These are phyloP conservation scores for Emmonsiellopsis sp. DNA, from an alignment of 2,329 filamentous ascomycete genomes.

Conservation along the genomic window DNA sequence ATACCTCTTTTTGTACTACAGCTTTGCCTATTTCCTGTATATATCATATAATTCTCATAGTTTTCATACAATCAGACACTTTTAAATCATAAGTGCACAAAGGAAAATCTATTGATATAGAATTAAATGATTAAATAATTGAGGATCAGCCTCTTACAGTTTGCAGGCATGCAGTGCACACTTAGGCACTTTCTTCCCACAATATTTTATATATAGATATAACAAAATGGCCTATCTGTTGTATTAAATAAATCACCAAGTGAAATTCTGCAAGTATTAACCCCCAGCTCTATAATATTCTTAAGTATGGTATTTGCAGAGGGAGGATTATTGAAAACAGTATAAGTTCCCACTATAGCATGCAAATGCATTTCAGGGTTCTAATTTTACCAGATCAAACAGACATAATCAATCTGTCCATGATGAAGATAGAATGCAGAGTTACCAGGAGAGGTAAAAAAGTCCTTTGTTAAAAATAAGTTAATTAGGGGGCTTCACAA, in stretches of 20 bases:
- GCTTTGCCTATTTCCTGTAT: too few relatives aligned
- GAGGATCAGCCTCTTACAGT: too few relatives aligned
- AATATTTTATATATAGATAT: slow-evolving; percentile 12
- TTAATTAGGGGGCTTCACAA: not conserved
- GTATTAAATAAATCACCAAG: slow-evolving; percentile 13
- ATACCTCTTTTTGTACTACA: too few relatives aligned
- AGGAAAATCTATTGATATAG: too few relatives aligned
- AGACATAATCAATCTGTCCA: slow-evolving; percentile 10
- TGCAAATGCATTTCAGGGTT: not conserved
- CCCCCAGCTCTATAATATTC: slow-evolving; percentile 13
- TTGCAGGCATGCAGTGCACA: too few relatives aligned
- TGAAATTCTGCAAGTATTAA: slow-evolving; percentile 5
- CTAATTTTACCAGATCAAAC: slow-evolving; percentile 10
- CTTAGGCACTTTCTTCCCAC: too few relatives aligned
- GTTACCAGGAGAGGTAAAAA: slow-evolving; percentile 4
- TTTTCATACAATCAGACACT: too few relatives aligned
- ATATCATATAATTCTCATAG: too few relatives aligned
- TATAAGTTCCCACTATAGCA: not conserved
- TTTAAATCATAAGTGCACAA: too few relatives aligned
- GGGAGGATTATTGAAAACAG: slow-evolving; percentile 5
- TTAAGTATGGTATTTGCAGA: slow-evolving; percentile 15
- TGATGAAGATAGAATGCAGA: slow-evolving; percentile 12
- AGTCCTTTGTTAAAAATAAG: not conserved
- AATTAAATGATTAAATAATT: too few relatives aligned
- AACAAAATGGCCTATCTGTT: slow-evolving; percentile 15